Evolutionary conservation across 305 asterid genomes (phyloP).

Genomic region (Rubia tinctorum): DNA sequence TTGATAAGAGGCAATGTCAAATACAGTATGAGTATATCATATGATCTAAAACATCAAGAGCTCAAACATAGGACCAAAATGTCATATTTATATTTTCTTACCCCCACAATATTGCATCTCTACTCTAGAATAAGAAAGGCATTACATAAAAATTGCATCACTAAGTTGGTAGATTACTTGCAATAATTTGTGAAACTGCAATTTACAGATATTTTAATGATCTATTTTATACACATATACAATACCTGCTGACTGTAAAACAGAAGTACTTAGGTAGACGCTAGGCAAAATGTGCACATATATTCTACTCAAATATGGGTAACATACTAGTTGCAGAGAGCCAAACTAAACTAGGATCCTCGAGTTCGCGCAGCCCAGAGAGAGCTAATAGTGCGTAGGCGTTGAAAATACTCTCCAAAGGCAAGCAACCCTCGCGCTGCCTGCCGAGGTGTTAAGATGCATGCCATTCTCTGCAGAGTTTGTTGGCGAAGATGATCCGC

Average conservation of each 20-base stretch:
- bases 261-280: slow-evolving; percentile 2
- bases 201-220: background rate
- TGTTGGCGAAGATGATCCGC: slow-evolving; percentile 93
- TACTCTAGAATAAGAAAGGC: background rate
- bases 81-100: background rate
- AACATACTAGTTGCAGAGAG: slow-evolving; percentile 7
- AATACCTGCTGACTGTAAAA: background rate
- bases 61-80: background rate
- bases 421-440: slow-evolving; percentile 83
- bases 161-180: background rate
- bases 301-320: slow-evolving; percentile 1
- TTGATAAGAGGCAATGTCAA: no score
- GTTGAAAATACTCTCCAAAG: slow-evolving; percentile 79
- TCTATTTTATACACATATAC: slow-evolving; percentile 6
- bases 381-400: slow-evolving; percentile 74
- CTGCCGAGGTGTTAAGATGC: slow-evolving; percentile 66
- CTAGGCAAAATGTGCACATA: slow-evolving; percentile 16
- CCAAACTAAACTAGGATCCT: slow-evolving; percentile 41
- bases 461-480: slow-evolving; percentile 75
- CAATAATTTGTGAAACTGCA: background rate
- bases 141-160: background rate
- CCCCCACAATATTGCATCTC: background rate
- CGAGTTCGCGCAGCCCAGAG: slow-evolving; percentile 78
- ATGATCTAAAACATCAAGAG: background rate
- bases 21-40: no score